Evolutionary conservation across 768 basidiomycete genomes (phyloP).

Genomic region (Cystofilobasidium bisporidii): DNA sequence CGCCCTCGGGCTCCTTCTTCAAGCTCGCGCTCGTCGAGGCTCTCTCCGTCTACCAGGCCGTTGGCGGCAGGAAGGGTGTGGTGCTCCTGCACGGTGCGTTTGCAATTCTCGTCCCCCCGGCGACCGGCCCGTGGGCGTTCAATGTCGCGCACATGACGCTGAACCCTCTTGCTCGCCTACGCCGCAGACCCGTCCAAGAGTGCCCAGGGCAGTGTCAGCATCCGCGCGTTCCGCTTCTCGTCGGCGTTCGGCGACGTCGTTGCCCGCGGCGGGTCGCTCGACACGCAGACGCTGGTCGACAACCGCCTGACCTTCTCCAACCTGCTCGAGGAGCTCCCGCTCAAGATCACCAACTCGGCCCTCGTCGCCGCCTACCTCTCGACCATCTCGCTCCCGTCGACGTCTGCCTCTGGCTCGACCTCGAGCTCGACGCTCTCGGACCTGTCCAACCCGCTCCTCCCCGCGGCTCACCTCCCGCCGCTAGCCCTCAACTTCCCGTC

Average conservation of each 20-base stretch:
- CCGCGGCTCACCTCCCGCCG: slow-evolving; percentile 8
- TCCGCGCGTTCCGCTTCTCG: slow-evolving; percentile 81
- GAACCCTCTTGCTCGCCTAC: no score
- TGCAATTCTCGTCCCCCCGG: no score
- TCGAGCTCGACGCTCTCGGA: not conserved
- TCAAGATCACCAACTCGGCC: slow-evolving; percentile 24
- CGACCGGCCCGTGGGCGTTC: not conserved
- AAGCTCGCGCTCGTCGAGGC: slow-evolving; percentile 70
- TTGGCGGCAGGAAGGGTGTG: slow-evolving; percentile 72
- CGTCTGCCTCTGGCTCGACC: not conserved
- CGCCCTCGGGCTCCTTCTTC: slow-evolving; percentile 72
- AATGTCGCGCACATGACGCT: not conserved
- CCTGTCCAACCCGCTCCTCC: not conserved
- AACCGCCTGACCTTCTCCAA: slow-evolving; percentile 25
- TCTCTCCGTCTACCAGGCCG: slow-evolving; percentile 75
- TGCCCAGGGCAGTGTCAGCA: slow-evolving; percentile 70
- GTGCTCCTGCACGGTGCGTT: slow-evolving; percentile 70
- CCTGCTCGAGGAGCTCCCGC: slow-evolving; percentile 26
- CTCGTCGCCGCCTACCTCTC: slow-evolving; percentile 26
- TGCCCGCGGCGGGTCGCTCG: slow-evolving; percentile 69
- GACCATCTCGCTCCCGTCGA: slow-evolving; percentile 13
- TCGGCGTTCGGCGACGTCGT: slow-evolving; percentile 68
- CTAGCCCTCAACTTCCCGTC: slow-evolving; percentile 25
- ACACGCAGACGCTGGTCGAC: slow-evolving; percentile 42
- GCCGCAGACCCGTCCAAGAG: slow-evolving; percentile 63